Percentiles rank a stretch among this genome's conserved stretches.
Conservation (phyloP, 371 early-diverging fungal genomes). For the Parasitella parasitica region DNA sequence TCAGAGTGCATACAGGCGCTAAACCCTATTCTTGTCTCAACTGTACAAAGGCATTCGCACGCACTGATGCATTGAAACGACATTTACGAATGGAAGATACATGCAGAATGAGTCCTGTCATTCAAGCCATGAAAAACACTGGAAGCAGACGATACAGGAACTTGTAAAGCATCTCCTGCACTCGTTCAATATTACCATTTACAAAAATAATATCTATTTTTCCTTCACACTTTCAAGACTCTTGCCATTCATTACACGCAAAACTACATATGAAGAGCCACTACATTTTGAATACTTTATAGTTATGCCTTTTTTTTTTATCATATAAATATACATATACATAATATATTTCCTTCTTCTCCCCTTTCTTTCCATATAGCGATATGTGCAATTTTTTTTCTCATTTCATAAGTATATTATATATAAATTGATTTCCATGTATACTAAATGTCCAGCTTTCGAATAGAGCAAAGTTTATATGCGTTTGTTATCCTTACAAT, state of each 20-base stretch:
- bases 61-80: constrained; percentile 65
- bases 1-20: constrained; percentile 61
- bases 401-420: too few species aligned
- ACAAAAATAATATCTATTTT: not conserved
- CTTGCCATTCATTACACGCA: not conserved
- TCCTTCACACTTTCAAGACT: not conserved
- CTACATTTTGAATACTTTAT: not conserved
- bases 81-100: constrained; percentile 59
- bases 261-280: not conserved
- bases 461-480: too few species aligned
- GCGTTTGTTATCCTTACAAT: too few species aligned
- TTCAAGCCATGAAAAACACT: constrained; percentile 44
- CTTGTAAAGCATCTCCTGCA: constrained; percentile 8
- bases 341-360: not conserved
- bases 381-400: too few species aligned
- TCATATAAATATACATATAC: not conserved
- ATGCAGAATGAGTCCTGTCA: constrained; percentile 46
- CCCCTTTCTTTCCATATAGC: too few species aligned
- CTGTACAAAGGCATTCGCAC: constrained; percentile 63
- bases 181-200: not conserved
- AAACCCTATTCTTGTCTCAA: constrained; percentile 61
- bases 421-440: too few species aligned
- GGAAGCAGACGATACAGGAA: constrained; percentile 35
- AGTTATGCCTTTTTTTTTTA: not conserved
- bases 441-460: too few species aligned